Evolutionary conservation across 768 basidiomycete species (phyloP).

Genomic region (Lactarius quietus): DNA sequence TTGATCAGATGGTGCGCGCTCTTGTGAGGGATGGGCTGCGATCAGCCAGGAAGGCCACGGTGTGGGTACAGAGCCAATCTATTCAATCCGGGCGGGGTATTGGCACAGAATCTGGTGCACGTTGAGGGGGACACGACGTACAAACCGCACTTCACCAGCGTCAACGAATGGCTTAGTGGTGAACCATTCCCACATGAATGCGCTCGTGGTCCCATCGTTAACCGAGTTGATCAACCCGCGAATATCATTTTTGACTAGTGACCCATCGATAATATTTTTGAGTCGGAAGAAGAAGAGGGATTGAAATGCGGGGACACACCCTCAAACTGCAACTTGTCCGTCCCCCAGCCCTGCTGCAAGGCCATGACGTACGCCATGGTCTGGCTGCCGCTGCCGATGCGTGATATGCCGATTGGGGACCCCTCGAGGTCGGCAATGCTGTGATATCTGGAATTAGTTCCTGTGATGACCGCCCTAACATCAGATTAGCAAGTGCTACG

Average conservation of each 20-base stretch:
- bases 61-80: conserved; percentile 85
- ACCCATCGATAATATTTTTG: background rate
- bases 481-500: background rate
- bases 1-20: conserved; percentile 49
- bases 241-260: conserved; percentile 74
- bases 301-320: conserved; percentile 39
- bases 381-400: conserved; percentile 86
- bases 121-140: conserved; percentile 39
- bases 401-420: conserved; percentile 84
- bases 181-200: conserved; percentile 97
- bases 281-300: background rate
- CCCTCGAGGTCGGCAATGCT: conserved; percentile 71
- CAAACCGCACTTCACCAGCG: conserved; percentile 76
- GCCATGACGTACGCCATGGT: conserved; percentile 98
- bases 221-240: conserved; percentile 80
- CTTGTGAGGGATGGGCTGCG: conserved; percentile 68
- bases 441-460: conserved; percentile 66
- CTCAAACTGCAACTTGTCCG: conserved; percentile 62
- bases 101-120: too few relatives aligned
- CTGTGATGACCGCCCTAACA: conserved; percentile 88
- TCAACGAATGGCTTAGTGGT: conserved; percentile 80
- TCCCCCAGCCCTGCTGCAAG: conserved; percentile 77
- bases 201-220: conserved; percentile 83
- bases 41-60: conserved; percentile 99
- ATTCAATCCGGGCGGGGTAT: background rate